Evolutionary conservation across 2,329 filamentous ascomycete species (phyloP).

Genomic region (Colletotrichum higginsianum): DNA sequence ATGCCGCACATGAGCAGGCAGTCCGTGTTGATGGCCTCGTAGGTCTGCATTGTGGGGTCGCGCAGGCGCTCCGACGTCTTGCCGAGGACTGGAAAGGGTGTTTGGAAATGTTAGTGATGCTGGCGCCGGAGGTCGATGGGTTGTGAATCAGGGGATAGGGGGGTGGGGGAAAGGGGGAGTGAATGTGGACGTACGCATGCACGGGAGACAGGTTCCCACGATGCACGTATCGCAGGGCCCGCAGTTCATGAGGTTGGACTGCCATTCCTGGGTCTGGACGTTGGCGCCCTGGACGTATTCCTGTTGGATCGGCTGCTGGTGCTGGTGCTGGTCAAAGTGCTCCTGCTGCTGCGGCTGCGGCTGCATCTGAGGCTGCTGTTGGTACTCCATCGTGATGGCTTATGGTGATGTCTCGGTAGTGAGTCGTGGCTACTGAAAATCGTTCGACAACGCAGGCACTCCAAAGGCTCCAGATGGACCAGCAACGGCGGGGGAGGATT

Average conservation of each 20-base stretch:
- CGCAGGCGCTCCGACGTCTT: conserved; percentile 61
- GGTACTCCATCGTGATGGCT: conserved; percentile 9
- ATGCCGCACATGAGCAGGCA: conserved; percentile 58
- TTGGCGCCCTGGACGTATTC: conserved; percentile 40
- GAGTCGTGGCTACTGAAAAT: not conserved
- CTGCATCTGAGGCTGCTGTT: conserved; percentile 25
- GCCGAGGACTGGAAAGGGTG: conserved; percentile 56
- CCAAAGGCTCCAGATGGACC: not conserved
- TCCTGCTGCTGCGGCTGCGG: conserved; percentile 17
- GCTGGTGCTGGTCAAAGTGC: conserved; percentile 36
- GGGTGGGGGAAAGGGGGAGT: not conserved
- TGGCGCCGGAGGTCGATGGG: not conserved
- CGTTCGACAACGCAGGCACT: not conserved
- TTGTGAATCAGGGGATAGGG: too few relatives aligned
- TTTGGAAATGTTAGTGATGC: not conserved
- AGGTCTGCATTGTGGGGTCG: conserved; percentile 58
- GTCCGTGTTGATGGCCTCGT: conserved; percentile 58
- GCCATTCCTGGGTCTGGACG: conserved; percentile 53
- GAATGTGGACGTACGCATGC: conserved; percentile 55
- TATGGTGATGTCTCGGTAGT: not conserved
- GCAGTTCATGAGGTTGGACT: conserved; percentile 57
- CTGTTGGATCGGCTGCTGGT: conserved; percentile 38
- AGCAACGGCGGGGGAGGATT: not conserved
- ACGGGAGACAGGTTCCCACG: conserved; percentile 58
- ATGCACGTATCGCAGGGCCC: conserved; percentile 56